Evolutionary conservation across 495 filamentous ascomycete genomes (phyloP).

Genomic region (Entonaema liquescens): DNA sequence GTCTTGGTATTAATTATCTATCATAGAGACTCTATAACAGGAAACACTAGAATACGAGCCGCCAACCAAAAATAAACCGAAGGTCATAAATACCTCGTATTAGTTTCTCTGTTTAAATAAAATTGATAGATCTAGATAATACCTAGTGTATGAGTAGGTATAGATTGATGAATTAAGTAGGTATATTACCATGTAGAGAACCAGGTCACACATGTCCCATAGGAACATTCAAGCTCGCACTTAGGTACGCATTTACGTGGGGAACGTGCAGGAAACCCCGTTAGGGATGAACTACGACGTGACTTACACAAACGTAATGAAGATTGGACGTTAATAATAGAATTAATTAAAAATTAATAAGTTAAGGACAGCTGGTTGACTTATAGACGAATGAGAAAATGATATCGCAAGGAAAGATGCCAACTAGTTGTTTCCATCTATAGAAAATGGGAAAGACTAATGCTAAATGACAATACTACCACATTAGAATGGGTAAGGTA

Average conservation of each 20-base stretch:
- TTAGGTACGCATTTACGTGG: constrained; percentile 14
- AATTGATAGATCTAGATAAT: background rate
- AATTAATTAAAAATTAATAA: constrained; percentile 28
- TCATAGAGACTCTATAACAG: background rate
- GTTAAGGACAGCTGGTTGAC: constrained; percentile 6
- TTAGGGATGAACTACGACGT: constrained; percentile 10
- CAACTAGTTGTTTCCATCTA: constrained; percentile 1
- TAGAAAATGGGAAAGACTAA: background rate
- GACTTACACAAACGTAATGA: constrained; percentile 5
- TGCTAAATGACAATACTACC: background rate
- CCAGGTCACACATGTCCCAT: background rate
- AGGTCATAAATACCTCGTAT: background rate
- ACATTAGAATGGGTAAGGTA: constrained; percentile 4
- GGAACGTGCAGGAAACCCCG: constrained; percentile 28
- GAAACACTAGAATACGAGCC: background rate
- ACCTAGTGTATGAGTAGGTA: background rate
- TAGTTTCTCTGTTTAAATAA: background rate
- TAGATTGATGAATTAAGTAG: background rate
- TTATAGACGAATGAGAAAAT: constrained; percentile 3
- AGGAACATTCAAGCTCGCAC: background rate
- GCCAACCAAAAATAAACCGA: background rate
- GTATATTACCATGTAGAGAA: background rate
- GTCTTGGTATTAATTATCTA: background rate
- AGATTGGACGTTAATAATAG: constrained; percentile 39
- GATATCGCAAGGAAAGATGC: constrained; percentile 8